Evolutionary conservation across 2,329 filamentous ascomycete genomes (phyloP), one percentile per base, ranked within the genome.

Genomic region (Trichoderma breve): DNA sequence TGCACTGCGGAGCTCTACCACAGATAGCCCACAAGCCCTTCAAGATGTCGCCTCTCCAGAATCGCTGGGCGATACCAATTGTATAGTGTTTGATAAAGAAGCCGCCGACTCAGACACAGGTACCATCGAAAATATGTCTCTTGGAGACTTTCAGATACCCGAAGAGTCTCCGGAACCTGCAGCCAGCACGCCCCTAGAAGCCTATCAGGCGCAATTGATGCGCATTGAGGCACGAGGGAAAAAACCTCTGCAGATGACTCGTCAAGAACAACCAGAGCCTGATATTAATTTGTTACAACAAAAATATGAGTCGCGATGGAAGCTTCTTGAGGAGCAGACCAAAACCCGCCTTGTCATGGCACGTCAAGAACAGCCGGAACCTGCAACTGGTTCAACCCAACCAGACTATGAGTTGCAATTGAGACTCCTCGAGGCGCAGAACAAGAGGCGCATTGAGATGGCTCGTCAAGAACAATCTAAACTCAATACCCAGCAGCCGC

Each of bases 171-270:
- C 18, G 28, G n/a, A 58, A 43, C 39, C 39, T 18, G 3, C 15
- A 8, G 15, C 3, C 8, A 8, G 15, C 36, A 43, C 15, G 7
- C 36, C 15, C 36, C 15, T 43, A 43, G 36, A 43, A 43, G 55
- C 55, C 55, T 58, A 15, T 5, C 14, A 21, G n/a, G 8, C 9
- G 39, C 39, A n/a, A n/a, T 43, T n/a, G 39, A 43, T n/a, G 43
- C 43, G 18, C n/a, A n/a, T 21, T 5, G n/a, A 51, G 9, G 9
- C 18, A 51, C 43, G 21, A 51, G 9, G 43, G n/a, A 12, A 21
- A n/a, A n/a, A 1, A 1, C 4, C 43, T n/a, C 1, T 12, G 8
- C 0, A 21, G n/a, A 6, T 18, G 43, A 3, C n/a, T 51, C n/a
- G 9, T 51, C 43, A 21, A 51, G 43, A 51, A 21, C 43, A 51